Evolutionary conservation across 1,284 basidiomycete genomes (phyloP), one percentile per base, ranked within the genome.

Genomic region (Puccinia novopanici): DNA sequence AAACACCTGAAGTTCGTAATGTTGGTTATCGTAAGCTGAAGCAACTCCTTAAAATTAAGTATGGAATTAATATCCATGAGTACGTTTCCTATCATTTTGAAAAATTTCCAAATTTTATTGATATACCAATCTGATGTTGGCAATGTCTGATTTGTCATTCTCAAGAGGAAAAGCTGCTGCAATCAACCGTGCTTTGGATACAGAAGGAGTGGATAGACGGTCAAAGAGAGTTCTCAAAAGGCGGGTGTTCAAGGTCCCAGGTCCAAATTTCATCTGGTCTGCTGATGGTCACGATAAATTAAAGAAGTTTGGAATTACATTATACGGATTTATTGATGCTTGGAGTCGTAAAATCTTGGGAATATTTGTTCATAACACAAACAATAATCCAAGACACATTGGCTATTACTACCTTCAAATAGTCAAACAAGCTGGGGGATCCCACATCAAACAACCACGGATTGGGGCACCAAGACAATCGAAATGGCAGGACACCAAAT

Each of bases 331-430:
- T 57, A 74, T 74, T 57, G 71, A 15, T n/a, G n/a, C n/a, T n/a
- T n/a, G n/a, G n/a, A n/a, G n/a, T n/a, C n/a, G n/a, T n/a, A n/a
- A n/a, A n/a, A 24, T 71, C 45, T 9, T 72, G 24, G 70, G 48
- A 54, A 19, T 72, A 48, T 72, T 59, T 74, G 72, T 59, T 15
- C 54, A 59, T 30, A 45, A 34, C 42, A 59, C 42, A 30, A 74
- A 74, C 40, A 74, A 74, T 37, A 50, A 74, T 59, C 72, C 72
- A 24, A 34, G 72, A 15, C 42, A 59, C 22, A 74, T 59, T 59
- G 54, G 54, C 17, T 74, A 74, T 59, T 59, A 74, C 40, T 74
- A 59, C 42, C 72, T 74, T 19, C 50, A 74, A 54, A 24, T 59
- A 37, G 72, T 59, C 42, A 45, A 40, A 59, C 6, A 61, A 37